Evolutionary conservation across 805 yeast species (phyloP), one percentile per base, ranked within the genome.

Genomic region (Candida maltosa): DNA sequence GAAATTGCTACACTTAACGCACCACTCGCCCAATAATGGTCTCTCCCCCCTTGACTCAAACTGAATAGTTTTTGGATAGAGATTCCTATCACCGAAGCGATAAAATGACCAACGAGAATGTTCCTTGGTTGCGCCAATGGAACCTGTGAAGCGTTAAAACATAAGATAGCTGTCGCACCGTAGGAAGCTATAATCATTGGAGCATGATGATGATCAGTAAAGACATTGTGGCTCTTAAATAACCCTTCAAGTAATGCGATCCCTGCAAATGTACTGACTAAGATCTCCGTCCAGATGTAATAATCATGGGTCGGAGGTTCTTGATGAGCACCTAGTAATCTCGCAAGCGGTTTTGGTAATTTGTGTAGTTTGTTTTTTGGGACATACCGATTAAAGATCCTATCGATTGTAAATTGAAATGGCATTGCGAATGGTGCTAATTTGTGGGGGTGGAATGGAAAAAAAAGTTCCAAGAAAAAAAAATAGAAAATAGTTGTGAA

Each of bases 101-200:
- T 11, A 38, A 80, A 67, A 33, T 79, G 80, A 4, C 86, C 86
- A 28, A 74, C 26, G 9, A 80, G 32, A 2, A 79, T 58, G 48
- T 74, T 76, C 31, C 86, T 54, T 0, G 87, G 87, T 56, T 80
- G 87, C 1, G 84, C 76, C 30, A 80, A 55, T 1, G 87, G 86
- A 0, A 73, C 71, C 15, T 52, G 66, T n/a, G 62, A 56, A 2
- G 75, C 71, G 48, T 79, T 80, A 54, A 73, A 80, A 27, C 75
- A 58, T 9, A 80, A 58, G 23, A 80, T 71, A 1, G 84, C 82
- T 2, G 80, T 61, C 0, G 87, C 87, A 0, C 81, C 87, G 44
- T 75, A 75, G 42, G 71, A 60, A 3, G 80, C 80, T 26, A 75
- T 58, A n/a, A 76, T 62, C 8, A 63, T 47, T 3, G 80, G 79